These are phyloP conservation scores for Ramaria sp. DNA, from an alignment of 768 basidiomycete genomes.

Conservation along the genomic window DNA sequence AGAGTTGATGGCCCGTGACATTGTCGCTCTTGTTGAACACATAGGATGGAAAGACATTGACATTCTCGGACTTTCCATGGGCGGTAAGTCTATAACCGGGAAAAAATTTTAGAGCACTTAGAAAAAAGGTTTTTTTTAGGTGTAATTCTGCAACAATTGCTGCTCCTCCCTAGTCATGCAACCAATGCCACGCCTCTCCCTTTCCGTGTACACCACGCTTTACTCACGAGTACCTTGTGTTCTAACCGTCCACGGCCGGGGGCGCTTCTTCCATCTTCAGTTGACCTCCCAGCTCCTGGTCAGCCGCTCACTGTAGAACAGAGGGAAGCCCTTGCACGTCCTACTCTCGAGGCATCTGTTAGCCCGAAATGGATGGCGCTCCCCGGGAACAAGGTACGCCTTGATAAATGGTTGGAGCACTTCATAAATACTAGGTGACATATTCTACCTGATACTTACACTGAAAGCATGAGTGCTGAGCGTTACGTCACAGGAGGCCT, in stretches of 20 bases:
- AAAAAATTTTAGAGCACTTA: neutral
- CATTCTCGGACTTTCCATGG: conserved; percentile 42
- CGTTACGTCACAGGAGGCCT: too few relatives aligned
- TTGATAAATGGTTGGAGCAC: conserved; percentile 18
- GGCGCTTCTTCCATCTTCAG: conserved; percentile 18
- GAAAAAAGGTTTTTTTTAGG: conserved; percentile 24
- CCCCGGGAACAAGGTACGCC: conserved; percentile 19
- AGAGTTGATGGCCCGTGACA: conserved; percentile 34
- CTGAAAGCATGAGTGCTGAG: neutral
- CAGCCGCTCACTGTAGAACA: conserved; percentile 19
- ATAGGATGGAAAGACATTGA: conserved; percentile 32
- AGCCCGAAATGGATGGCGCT: conserved; percentile 26
- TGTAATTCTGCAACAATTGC: conserved; percentile 31
- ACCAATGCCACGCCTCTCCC: conserved; percentile 24
- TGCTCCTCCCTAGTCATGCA: conserved; percentile 30
- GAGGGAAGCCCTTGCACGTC: conserved; percentile 21
- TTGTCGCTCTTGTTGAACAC: conserved; percentile 26
- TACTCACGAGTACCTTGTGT: conserved; percentile 26
- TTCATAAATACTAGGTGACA: conserved; percentile 17
- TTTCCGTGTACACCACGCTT: conserved; percentile 30
- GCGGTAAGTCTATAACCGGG: conserved; percentile 24
- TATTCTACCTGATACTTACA: neutral
- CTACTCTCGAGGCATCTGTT: conserved; percentile 21
- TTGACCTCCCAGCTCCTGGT: conserved; percentile 14
- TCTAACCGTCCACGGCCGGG: conserved; percentile 18